Evolutionary conservation across 179 eudicot species (phyloP), one percentile per base, ranked within the genome.

Genomic region (Heliamphora pulchella): DNA sequence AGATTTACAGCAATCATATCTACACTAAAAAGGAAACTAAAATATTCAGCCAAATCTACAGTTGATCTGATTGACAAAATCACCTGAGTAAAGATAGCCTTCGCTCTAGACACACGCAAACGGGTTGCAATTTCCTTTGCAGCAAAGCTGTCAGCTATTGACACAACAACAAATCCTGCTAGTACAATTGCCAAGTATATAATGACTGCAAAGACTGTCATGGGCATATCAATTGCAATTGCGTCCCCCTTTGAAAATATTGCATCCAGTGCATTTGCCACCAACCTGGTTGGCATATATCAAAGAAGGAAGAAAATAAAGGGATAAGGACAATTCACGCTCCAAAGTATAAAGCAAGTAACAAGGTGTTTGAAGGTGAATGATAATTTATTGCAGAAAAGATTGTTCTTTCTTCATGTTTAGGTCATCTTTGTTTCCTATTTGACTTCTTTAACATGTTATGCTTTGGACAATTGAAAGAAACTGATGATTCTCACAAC

Each of bases 151-250:
- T 96, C 99, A 79, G 99, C 97, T 62, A 96, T 92, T 64, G 98
- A 85, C 22, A 94, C 98, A 81, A 92, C 96, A 75, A 91, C 87
- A 80, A 89, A 84, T 63, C 99, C 98, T 13, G 97, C 86, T 80
- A 91, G 89, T 81, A 96, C 79, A 62, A 92, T 85, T 3, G 97
- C 98, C 87, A 96, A 87, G 82, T 96, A 96, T 78, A 92, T 86
- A 85, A 96, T 85, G 67, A 96, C 94, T 41, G 99, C 98, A 81
- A 74, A 86, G 76, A 81, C 89, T 1, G 98, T 96, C 99, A 96
- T 96, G 61, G 93, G 97, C 99, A 96, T 96, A 84, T 91, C 98
- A 82, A 96, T 90, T 71, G 98, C 99, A 88, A 96, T 94, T 46
- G 92, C 85, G 83, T 90, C 98, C 78, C 96, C 97, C 88, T 88